A percentile compares a stretch with the other conserved stretches of the same genome.
These are phyloP conservation scores for Leishmania amazonensis DNA, from an alignment of 208 protist genomes.

Conservation along the genomic window DNA sequence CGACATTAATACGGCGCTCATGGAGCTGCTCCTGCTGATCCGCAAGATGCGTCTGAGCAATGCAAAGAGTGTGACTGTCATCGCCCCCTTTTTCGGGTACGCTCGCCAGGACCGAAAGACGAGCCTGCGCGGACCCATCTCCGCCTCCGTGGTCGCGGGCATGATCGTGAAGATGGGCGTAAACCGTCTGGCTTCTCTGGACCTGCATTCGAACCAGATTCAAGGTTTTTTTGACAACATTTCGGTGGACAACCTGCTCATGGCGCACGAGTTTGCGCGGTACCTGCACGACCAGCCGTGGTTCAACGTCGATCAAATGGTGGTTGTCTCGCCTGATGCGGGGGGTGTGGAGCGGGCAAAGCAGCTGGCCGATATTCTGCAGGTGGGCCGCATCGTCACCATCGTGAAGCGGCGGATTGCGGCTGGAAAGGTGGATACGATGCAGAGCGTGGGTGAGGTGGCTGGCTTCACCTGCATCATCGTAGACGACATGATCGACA, in stretches of 20 bases:
- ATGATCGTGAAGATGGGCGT: constrained; percentile 92
- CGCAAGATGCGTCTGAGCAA: constrained; percentile 91
- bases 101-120: constrained; percentile 95
- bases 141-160: constrained; percentile 90
- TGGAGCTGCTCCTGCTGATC: constrained; percentile 95
- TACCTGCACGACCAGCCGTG: constrained; percentile 71
- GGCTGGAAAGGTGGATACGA: constrained; percentile 80
- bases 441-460: constrained; percentile 96
- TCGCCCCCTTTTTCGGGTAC: constrained; percentile 96
- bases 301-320: constrained; percentile 78
- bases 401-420: constrained; percentile 93
- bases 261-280: constrained; percentile 82
- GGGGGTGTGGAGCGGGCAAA: constrained; percentile 94
- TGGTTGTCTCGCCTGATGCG: constrained; percentile 96
- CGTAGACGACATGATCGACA: constrained; percentile 98
- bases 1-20: constrained; percentile 96
- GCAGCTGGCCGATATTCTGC: constrained; percentile 88
- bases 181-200: constrained; percentile 92
- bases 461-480: constrained; percentile 93
- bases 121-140: constrained; percentile 93
- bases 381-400: constrained; percentile 92
- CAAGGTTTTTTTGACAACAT: constrained; percentile 96
- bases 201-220: constrained; percentile 95
- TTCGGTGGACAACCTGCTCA: constrained; percentile 93
- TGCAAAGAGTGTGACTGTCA: constrained; percentile 88